phyloP scores from a whole-genome alignment of 495 filamentous ascomycete species.

The Geoglossum glabrum region DNA sequence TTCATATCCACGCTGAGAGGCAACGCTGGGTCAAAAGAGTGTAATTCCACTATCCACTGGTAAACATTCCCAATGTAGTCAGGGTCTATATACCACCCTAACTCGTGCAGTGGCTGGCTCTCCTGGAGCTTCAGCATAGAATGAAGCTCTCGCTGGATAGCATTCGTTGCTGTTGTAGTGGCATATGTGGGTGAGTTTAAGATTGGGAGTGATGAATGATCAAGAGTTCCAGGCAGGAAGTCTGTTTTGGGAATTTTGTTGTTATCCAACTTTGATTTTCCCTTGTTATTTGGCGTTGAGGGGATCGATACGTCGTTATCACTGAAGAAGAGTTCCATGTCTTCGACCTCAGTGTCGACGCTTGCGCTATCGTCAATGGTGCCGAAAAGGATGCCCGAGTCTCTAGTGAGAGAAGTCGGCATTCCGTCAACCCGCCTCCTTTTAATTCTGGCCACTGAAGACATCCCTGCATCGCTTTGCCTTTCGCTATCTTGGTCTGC shows the following conservation, averaged over 20 bases:
- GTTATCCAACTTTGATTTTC: conserved; percentile 7
- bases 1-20: conserved; percentile 65
- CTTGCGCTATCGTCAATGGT: conserved; percentile 13
- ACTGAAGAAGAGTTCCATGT: conserved; percentile 25
- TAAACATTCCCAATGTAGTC: conserved; percentile 47
- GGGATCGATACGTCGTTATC: conserved; percentile 14
- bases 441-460: too few species aligned
- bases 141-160: conserved; percentile 41
- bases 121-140: conserved; percentile 43
- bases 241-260: conserved; percentile 22
- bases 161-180: conserved; percentile 36
- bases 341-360: conserved; percentile 31
- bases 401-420: too few species aligned
- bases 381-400: too few species aligned
- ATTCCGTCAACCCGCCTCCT: too few species aligned
- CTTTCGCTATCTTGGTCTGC: conserved; percentile 11
- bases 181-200: conserved; percentile 49
- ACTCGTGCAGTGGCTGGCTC: conserved; percentile 37
- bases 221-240: conserved; percentile 45
- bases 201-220: conserved; percentile 31
- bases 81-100: conserved; percentile 71
- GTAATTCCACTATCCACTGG: conserved; percentile 85
- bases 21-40: conserved; percentile 51
- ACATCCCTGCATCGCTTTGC: neutral
- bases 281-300: neutral